These are phyloP conservation scores for Aspergillus pseudoterreus DNA, from an alignment of 2,329 filamentous ascomycete species.

Conservation along the genomic window DNA sequence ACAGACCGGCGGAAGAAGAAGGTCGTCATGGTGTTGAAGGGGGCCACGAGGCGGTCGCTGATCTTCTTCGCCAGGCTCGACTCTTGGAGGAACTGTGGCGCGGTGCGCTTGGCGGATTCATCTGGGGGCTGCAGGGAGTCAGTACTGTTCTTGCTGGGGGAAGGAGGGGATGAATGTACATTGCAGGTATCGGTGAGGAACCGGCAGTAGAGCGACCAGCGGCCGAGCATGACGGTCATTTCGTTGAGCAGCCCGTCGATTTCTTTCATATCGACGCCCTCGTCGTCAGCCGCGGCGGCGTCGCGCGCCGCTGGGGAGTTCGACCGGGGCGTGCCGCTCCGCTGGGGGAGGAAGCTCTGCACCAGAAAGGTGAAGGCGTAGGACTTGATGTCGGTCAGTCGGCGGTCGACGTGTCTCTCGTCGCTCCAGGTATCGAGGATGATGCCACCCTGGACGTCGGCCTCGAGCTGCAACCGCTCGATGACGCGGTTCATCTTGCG, in stretches of 20 bases:
- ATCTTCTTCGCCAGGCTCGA: constrained; percentile 81
- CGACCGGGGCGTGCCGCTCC: constrained; percentile 64
- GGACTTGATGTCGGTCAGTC: constrained; percentile 90
- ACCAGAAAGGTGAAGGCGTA: constrained; percentile 97
- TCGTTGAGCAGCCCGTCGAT: constrained; percentile 84
- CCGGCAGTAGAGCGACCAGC: constrained; percentile 87
- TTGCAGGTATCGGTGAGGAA: constrained; percentile 85
- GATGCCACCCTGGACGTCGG: constrained; percentile 93
- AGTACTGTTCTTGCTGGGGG: too few species aligned
- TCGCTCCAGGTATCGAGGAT: constrained; percentile 95
- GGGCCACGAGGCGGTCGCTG: constrained; percentile 65
- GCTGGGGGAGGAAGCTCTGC: constrained; percentile 80
- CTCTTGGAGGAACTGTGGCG: constrained; percentile 71
- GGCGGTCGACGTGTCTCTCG: constrained; percentile 77
- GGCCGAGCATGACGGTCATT: constrained; percentile 84
- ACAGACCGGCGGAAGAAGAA: constrained; percentile 97
- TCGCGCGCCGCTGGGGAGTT: constrained; percentile 69
- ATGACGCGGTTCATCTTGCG: constrained; percentile 95
- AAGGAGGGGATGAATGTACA: constrained; percentile 48
- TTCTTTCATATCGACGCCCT: constrained; percentile 94
- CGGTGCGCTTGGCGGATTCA: constrained; percentile 49
- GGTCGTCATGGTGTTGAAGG: constrained; percentile 88
- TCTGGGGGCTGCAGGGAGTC: constrained; percentile 30
- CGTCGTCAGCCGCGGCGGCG: constrained; percentile 70
- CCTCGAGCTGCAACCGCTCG: constrained; percentile 87